Conservation (phyloP, 2,329 filamentous ascomycete genomes). For the Paraphoma sp. region DNA sequence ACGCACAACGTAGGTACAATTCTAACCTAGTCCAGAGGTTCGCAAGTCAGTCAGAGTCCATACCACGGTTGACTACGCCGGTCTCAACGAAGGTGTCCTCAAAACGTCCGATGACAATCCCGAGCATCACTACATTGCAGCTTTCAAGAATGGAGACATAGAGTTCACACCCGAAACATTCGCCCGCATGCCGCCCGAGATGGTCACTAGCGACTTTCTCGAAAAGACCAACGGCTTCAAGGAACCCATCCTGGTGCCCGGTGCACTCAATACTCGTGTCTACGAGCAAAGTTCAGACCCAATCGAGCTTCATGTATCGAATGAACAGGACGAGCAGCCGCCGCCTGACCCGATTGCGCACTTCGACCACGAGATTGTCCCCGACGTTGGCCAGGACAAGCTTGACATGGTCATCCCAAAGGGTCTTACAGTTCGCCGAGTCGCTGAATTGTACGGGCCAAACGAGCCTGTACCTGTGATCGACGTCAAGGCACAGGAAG, state of each 20-base stretch:
- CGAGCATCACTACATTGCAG: conserved; percentile 72
- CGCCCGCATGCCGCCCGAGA: conserved; percentile 67
- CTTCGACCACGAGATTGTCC: conserved; percentile 57
- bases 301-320: neutral
- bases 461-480: conserved; percentile 71
- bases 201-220: conserved; percentile 68
- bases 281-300: neutral
- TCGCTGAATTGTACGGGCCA: conserved; percentile 68
- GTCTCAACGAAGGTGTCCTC: conserved; percentile 69
- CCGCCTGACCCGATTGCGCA: conserved; percentile 29
- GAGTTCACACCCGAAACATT: conserved; percentile 67
- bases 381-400: conserved; percentile 68
- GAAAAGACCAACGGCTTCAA: conserved; percentile 68
- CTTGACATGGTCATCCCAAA: conserved; percentile 73
- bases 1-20: conserved; percentile 27
- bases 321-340: conserved; percentile 31
- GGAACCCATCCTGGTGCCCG: conserved; percentile 71
- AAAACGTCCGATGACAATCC: conserved; percentile 69
- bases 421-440: conserved; percentile 67
- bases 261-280: conserved; percentile 64
- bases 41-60: conserved; percentile 71
- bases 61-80: conserved; percentile 72
- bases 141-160: conserved; percentile 70
- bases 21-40: conserved; percentile 54
- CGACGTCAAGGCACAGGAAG: conserved; percentile 73